phyloP scores from a whole-genome alignment of 2,329 filamentous ascomycete genomes.

The Fusarium torulosum region DNA sequence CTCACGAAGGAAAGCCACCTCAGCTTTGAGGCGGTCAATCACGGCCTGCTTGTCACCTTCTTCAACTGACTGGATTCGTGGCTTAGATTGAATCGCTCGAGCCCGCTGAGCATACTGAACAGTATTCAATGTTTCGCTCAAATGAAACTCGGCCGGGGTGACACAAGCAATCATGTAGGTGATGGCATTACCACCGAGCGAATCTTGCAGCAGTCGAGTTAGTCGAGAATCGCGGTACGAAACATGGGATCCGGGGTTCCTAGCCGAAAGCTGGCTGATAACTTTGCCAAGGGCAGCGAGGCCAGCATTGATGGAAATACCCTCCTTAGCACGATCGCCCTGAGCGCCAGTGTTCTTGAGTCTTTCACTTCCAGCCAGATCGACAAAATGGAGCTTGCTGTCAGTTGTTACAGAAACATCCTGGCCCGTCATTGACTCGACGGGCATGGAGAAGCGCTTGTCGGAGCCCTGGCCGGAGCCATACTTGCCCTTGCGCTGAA shows the following conservation, averaged over 20 bases:
- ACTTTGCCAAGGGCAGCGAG: slow-evolving; percentile 96
- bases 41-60: slow-evolving; percentile 94
- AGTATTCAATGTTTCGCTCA: slow-evolving; percentile 97
- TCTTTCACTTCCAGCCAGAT: slow-evolving; percentile 95
- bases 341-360: slow-evolving; percentile 97
- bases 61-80: slow-evolving; percentile 92
- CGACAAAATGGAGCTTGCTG: slow-evolving; percentile 98
- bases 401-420: slow-evolving; percentile 85
- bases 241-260: slow-evolving; percentile 87
- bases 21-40: slow-evolving; percentile 92
- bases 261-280: slow-evolving; percentile 95
- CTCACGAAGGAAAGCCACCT: slow-evolving; percentile 92
- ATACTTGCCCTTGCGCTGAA: slow-evolving; percentile 80
- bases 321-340: slow-evolving; percentile 92
- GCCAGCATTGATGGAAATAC: slow-evolving; percentile 97
- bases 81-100: slow-evolving; percentile 96
- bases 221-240: slow-evolving; percentile 99
- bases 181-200: slow-evolving; percentile 94
- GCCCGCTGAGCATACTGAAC: slow-evolving; percentile 97
- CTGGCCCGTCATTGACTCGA: slow-evolving; percentile 78
- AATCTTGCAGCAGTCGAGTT: slow-evolving; percentile 94
- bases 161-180: slow-evolving; percentile 99
- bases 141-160: slow-evolving; percentile 94
- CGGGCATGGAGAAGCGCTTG: slow-evolving; percentile 87
- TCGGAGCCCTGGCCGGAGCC: slow-evolving; percentile 70